Percentiles rank a stretch among this genome's conserved stretches.
These are phyloP conservation scores for Lunasporangiospora selenospora DNA, from an alignment of 192 early-diverging fungal genomes.

Conservation along the genomic window DNA sequence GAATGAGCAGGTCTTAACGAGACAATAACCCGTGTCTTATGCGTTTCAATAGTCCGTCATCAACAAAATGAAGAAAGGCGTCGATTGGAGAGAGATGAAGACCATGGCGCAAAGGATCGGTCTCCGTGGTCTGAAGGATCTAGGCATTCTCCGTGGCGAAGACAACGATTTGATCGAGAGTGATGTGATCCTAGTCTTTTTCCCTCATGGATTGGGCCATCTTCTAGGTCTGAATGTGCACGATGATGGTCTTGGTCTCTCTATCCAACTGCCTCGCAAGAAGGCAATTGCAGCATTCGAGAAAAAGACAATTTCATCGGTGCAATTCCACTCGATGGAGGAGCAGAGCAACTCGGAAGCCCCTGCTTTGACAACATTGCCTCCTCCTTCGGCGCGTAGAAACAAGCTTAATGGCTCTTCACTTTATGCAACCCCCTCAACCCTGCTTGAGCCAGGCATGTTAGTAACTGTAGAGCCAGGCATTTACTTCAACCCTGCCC, in stretches of 20 bases:
- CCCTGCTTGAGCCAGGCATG: constrained; percentile 79
- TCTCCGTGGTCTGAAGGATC: constrained; percentile 69
- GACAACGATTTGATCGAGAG: constrained; percentile 65
- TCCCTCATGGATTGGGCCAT: constrained; percentile 93
- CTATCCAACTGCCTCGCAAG: constrained; percentile 9
- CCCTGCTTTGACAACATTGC: neutral
- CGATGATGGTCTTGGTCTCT: constrained; percentile 77
- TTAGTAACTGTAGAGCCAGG: constrained; percentile 95
- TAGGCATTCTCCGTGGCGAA: constrained; percentile 78
- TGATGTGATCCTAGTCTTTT: constrained; percentile 80
- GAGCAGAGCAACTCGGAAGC: neutral
- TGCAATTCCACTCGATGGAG: constrained; percentile 11
- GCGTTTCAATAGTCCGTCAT: constrained; percentile 64
- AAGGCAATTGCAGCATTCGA: constrained; percentile 50
- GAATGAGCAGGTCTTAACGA: too few species aligned
- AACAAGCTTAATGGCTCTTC: constrained; percentile 71
- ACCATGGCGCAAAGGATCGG: constrained; percentile 67
- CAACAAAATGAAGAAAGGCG: constrained; percentile 65
- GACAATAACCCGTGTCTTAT: too few species aligned
- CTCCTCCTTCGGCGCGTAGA: constrained; percentile 50
- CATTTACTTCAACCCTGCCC: constrained; percentile 87
- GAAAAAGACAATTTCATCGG: neutral
- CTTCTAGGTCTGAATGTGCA: constrained; percentile 91
- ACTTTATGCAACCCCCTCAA: constrained; percentile 34
- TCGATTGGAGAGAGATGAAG: constrained; percentile 90